Base-by-base conservation (phyloP, 129 eudicot species). In the Arctium minus region DNA sequence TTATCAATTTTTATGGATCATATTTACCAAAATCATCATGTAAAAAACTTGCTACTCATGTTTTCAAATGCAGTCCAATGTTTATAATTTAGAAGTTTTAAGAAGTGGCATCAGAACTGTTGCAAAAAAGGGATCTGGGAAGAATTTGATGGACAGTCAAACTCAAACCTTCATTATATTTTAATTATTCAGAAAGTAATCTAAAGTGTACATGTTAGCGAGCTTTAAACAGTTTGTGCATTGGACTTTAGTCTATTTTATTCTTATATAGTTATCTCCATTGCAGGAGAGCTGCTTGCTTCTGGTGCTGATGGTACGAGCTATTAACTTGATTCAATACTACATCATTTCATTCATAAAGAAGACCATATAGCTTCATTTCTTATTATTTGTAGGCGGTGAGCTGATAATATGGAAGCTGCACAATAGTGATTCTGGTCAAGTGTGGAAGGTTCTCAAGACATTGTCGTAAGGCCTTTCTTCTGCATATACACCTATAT, bases 221-320 rank as follows among this genome's bases (percentile, higher is more conserved):
- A 60, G 73, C 31, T 37, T 31, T 39, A 13, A 62, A 10, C 1
- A 10, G 56, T 72, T 18, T 37, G 30, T 72, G 5, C 30, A 22
- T 69, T 10, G 65, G 74, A 40, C 74, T 74, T 44, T 38, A 30
- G 17, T 40, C 38, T 82, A 27, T 15, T 38, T 29, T 42, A 36
- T 70, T 11, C 80, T 84, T 44, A 65, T 48, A 35, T 40, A 79
- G 44, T 79, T 53, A 69, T 76, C 46, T 82, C 11, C 44, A 44
- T 82, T 90, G 88, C 96, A 96, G 99, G 99, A 44, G 97, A 92
- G 39, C 87, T 85, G 42, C 96, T 96, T 82, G 99, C 98, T 46
- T 96, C 99, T 85, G 99, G 99, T 81, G 99, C 98, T 73, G 99
- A 96, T 86, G 99, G 99, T 96, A 89, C 38, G 85, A 40, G 29